phyloP scores from a whole-genome alignment of 2,329 filamentous ascomycete species.

The Niveomyces coronatus region DNA sequence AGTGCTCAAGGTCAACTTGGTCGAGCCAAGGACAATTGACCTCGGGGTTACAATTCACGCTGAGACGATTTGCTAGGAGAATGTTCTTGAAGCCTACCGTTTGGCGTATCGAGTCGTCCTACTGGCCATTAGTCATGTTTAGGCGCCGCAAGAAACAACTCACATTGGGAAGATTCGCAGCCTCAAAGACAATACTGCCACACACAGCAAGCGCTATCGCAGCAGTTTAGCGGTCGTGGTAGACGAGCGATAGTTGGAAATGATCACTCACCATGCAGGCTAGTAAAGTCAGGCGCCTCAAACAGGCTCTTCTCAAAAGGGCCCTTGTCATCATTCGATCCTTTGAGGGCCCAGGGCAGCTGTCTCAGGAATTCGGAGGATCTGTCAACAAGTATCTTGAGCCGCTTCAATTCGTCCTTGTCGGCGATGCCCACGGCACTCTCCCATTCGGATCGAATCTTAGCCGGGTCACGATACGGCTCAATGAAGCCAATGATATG shows the following conservation, averaged over 20 bases:
- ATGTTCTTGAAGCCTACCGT: slow-evolving; percentile 55
- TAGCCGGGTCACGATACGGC: slow-evolving; percentile 49
- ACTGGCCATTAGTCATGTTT: background rate
- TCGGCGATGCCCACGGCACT: slow-evolving; percentile 52
- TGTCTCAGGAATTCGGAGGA: slow-evolving; percentile 55
- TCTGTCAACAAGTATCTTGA: slow-evolving; percentile 51
- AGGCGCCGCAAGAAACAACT: background rate
- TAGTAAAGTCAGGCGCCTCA: slow-evolving; percentile 61
- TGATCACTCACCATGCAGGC: slow-evolving; percentile 48
- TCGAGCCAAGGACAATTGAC: slow-evolving; percentile 3
- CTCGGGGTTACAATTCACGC: slow-evolving; percentile 34
- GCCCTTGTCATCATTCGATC: slow-evolving; percentile 24
- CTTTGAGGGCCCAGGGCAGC: slow-evolving; percentile 49
- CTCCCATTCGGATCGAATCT: slow-evolving; percentile 50
- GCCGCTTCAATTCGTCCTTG: slow-evolving; percentile 47
- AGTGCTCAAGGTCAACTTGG: background rate
- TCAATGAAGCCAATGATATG: slow-evolving; percentile 51
- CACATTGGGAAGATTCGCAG: slow-evolving; percentile 1
- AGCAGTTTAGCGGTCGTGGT: too few relatives aligned
- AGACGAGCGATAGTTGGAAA: too few relatives aligned
- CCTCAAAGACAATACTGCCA: slow-evolving; percentile 2
- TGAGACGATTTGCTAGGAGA: slow-evolving; percentile 47
- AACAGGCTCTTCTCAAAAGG: slow-evolving; percentile 65
- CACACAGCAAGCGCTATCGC: background rate
- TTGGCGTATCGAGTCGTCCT: slow-evolving; percentile 46